Percentiles rank a stretch among this genome's conserved stretches.
These are phyloP conservation scores for Secale cereale DNA, from an alignment of 176 grass and related monocot genomes.

Conservation along the genomic window DNA sequence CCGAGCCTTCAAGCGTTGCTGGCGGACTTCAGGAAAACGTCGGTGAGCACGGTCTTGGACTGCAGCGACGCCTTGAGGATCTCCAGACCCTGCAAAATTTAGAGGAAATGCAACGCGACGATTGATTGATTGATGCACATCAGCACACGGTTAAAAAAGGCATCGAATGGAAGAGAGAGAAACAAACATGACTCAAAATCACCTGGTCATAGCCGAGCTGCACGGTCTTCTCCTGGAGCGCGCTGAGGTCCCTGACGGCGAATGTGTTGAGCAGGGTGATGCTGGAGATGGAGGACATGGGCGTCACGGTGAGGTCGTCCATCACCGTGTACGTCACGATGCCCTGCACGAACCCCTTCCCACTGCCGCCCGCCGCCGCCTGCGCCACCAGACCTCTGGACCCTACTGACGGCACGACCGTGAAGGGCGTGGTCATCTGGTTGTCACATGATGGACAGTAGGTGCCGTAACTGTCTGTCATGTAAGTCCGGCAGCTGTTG, in stretches of 20 bases:
- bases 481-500: background rate
- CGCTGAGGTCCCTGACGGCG: slow-evolving; percentile 22
- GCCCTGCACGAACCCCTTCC: slow-evolving; percentile 42
- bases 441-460: background rate
- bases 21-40: too few relatives aligned
- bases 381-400: background rate
- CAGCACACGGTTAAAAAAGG: too few relatives aligned
- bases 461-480: background rate
- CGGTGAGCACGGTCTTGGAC: too few relatives aligned
- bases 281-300: slow-evolving; percentile 61
- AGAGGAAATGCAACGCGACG: too few relatives aligned
- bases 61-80: too few relatives aligned
- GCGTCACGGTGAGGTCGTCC: slow-evolving; percentile 50
- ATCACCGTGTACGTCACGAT: slow-evolving; percentile 51
- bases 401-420: background rate
- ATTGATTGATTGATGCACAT: too few relatives aligned
- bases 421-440: background rate
- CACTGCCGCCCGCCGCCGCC: background rate
- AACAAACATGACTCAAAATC: too few relatives aligned
- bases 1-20: too few relatives aligned
- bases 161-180: too few relatives aligned
- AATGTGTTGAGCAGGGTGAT: slow-evolving; percentile 57
- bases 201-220: background rate
- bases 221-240: slow-evolving; percentile 5
- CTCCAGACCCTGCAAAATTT: too few relatives aligned